These are phyloP conservation scores for Sphaerobolus stellatus DNA, from an alignment of 1,284 basidiomycete genomes.

Conservation along the genomic window DNA sequence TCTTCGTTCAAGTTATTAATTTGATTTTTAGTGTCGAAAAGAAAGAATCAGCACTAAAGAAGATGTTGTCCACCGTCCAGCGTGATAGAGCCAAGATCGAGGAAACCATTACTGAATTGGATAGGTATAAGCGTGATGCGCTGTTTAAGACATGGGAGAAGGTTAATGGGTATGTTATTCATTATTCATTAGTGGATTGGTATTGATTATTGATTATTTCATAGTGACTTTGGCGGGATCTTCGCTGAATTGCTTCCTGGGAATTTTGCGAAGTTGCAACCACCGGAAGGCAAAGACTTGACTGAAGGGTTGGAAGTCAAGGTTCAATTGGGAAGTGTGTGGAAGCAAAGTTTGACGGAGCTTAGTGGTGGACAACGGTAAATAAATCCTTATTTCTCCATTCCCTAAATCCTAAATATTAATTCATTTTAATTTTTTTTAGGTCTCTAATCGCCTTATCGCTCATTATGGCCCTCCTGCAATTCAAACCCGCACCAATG, in stretches of 20 bases:
- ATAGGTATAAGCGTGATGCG: constrained; percentile 92
- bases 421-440: constrained; percentile 4
- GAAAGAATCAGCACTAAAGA: constrained; percentile 83
- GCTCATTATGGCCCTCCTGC: constrained; percentile 95
- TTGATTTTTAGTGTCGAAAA: constrained; percentile 79
- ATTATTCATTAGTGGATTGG: neutral
- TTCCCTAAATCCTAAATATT: neutral
- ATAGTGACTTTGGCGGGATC: constrained; percentile 93
- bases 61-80: constrained; percentile 87
- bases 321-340: constrained; percentile 89
- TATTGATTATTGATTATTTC: constrained; percentile 3
- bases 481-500: constrained; percentile 99
- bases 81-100: constrained; percentile 98
- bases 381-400: constrained; percentile 27
- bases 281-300: constrained; percentile 90
- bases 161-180: constrained; percentile 73
- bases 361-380: constrained; percentile 95
- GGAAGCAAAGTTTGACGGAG: constrained; percentile 98
- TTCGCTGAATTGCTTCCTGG: constrained; percentile 96
- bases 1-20: too few relatives aligned
- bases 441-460: constrained; percentile 96
- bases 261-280: constrained; percentile 94
- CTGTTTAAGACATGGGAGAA: constrained; percentile 95
- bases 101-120: constrained; percentile 89
- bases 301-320: constrained; percentile 97